Evolutionary conservation across 345 rosid species (phyloP).

Genomic region (Salix koriyanagi): DNA sequence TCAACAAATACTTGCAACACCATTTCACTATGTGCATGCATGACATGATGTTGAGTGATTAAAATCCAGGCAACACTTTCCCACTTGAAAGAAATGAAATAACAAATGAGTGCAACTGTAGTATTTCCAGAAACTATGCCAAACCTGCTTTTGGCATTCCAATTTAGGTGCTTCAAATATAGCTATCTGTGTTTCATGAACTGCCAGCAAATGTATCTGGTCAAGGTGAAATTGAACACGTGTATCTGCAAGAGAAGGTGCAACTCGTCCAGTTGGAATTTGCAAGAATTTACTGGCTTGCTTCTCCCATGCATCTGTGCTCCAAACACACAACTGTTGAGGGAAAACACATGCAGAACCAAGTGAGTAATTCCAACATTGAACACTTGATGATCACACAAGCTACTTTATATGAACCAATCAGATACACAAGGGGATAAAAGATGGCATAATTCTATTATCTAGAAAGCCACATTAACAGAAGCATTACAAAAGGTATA

Average conservation of each 20-base stretch:
- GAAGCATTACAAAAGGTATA: neutral
- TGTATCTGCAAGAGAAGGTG: slow-evolving; percentile 61
- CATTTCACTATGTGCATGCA: neutral
- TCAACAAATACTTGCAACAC: neutral
- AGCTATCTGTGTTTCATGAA: slow-evolving; percentile 80
- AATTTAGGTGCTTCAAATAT: slow-evolving; percentile 65
- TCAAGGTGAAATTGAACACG: slow-evolving; percentile 74
- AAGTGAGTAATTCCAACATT: neutral
- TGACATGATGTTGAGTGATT: neutral
- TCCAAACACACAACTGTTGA: slow-evolving; percentile 76
- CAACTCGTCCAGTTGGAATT: slow-evolving; percentile 41
- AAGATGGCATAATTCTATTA: neutral
- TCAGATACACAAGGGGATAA: neutral
- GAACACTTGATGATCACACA: neutral
- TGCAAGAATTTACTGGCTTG: slow-evolving; percentile 51
- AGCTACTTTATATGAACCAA: neutral
- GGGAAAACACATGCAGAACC: neutral
- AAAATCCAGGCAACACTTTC: neutral
- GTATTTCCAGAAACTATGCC: neutral
- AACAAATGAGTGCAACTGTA: neutral
- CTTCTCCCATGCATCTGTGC: slow-evolving; percentile 72
- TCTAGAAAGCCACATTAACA: neutral
- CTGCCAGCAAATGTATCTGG: slow-evolving; percentile 59
- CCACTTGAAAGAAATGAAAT: neutral
- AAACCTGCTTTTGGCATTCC: slow-evolving; percentile 64